Base-by-base conservation (phyloP, 2,329 filamentous ascomycete genomes). In the Saccharata proteae region DNA sequence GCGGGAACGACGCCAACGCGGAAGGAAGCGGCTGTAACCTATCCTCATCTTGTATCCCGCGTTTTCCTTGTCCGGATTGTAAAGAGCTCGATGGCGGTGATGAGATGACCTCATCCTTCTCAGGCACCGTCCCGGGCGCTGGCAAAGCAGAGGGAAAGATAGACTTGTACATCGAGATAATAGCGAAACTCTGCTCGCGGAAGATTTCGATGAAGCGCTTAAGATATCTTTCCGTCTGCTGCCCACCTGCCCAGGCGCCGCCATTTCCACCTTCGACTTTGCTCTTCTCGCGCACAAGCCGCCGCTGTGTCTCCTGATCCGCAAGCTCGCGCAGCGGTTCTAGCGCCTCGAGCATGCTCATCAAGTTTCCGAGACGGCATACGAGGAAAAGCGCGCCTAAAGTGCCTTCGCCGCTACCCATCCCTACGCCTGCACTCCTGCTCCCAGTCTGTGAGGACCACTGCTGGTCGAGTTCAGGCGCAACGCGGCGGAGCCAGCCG, bases 171-270 rank as follows among this genome's bases (percentile, higher is more conserved):
- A 96, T 84, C 36, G 84, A 93, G 16, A 96, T 75, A 38, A 96
- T 93, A 25, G 79, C 81, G 54, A 98, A 98, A 51, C 83, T 93
- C 56, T 98, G 90, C 57, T 98, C 90, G 31, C 90, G 80, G 53
- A 96, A 96, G 16, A 98, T 85, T 52, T 98, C 90, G 45, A 98
- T 82, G 55, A 93, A 98, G 28, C 86, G 73, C 55, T 96, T 98
- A 25, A 98, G 62, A 47, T 85, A 98, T 30, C 85, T 72, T 54
- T 96, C 90, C 1, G 86, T 94, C 53, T 96, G 90, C 47, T 93
- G 85, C 0, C 88, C 88, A 1, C 74, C 74, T 3, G 69, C 73
- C 71, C 69, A 80, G 62, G 10, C 61, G 65, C 26, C 55, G 49
- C 29, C 55, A 40, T 41, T 36, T 50, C 35, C 31, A 45, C 40